phyloP scores from a whole-genome alignment of 805 yeast genomes.

The Candida wancherniae region DNA sequence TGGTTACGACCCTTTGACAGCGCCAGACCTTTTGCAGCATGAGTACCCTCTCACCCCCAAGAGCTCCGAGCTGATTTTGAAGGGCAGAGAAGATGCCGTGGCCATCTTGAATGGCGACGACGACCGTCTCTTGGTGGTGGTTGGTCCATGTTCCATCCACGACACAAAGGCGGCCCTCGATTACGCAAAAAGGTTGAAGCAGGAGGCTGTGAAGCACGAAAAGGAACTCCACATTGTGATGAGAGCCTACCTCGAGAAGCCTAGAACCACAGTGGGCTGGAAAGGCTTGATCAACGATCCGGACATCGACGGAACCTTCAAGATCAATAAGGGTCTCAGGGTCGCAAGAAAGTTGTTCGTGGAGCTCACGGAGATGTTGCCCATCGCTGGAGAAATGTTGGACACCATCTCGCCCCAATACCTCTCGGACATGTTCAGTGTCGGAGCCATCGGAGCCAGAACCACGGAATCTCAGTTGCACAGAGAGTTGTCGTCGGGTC shows the following conservation, averaged over 20 bases:
- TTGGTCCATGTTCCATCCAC: constrained; percentile 97
- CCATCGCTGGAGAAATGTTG: constrained; percentile 96
- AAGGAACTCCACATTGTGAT: constrained; percentile 79
- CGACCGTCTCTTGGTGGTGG: constrained; percentile 81
- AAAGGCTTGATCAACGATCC: constrained; percentile 98
- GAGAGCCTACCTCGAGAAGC: constrained; percentile 98
- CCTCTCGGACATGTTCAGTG: constrained; percentile 81
- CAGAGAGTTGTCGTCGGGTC: constrained; percentile 95
- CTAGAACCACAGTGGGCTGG: constrained; percentile 99
- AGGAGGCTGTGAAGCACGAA: constrained; percentile 62
- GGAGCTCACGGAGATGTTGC: constrained; percentile 71
- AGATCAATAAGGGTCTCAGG: constrained; percentile 91
- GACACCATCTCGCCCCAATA: constrained; percentile 97
- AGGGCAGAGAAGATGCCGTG: constrained; percentile 76
- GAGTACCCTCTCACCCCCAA: constrained; percentile 66
- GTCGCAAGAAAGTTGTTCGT: constrained; percentile 81
- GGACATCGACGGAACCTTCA: constrained; percentile 84
- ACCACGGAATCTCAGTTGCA: constrained; percentile 98
- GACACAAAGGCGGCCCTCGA: constrained; percentile 87
- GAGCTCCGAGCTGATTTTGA: constrained; percentile 58
- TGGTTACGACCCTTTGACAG: constrained; percentile 91
- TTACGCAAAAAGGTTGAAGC: constrained; percentile 67
- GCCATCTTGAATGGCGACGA: constrained; percentile 68
- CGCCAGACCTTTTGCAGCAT: constrained; percentile 86
- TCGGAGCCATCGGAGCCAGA: constrained; percentile 99